Evolutionary conservation across 2,329 filamentous ascomycete genomes (phyloP).

Genomic region (Xenosphaeropsis pyriputrescens): DNA sequence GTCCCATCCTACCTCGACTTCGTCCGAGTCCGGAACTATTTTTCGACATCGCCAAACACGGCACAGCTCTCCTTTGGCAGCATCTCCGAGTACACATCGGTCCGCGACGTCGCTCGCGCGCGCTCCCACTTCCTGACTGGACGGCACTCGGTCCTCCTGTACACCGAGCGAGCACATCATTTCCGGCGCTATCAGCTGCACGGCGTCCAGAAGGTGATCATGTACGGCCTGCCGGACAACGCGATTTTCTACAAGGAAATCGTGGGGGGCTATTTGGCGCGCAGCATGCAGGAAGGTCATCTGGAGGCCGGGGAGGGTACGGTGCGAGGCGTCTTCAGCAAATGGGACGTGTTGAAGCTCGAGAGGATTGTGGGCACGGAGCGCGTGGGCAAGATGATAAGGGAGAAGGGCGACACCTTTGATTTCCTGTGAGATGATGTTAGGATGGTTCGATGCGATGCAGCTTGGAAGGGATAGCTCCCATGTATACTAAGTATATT

Average conservation of each 20-base stretch:
- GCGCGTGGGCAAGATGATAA: slow-evolving; percentile 71
- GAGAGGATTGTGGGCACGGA: slow-evolving; percentile 77
- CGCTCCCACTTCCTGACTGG: slow-evolving; percentile 78
- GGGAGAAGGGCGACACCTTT: slow-evolving; percentile 78
- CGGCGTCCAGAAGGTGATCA: slow-evolving; percentile 71
- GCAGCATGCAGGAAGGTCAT: slow-evolving; percentile 39
- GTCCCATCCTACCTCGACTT: slow-evolving; percentile 93
- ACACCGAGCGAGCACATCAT: slow-evolving; percentile 93
- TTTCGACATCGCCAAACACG: slow-evolving; percentile 53
- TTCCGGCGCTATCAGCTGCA: slow-evolving; percentile 77
- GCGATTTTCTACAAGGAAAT: slow-evolving; percentile 68
- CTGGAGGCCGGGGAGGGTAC: slow-evolving; percentile 43
- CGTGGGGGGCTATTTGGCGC: slow-evolving; percentile 49
- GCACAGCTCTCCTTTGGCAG: slow-evolving; percentile 54
- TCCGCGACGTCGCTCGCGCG: slow-evolving; percentile 67
- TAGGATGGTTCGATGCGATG: no score
- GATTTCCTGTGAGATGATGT: slow-evolving; percentile 60
- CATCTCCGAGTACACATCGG: slow-evolving; percentile 77
- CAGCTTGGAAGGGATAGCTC: no score
- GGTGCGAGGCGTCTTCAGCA: slow-evolving; percentile 59
- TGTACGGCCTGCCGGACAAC: slow-evolving; percentile 87
- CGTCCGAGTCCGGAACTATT: slow-evolving; percentile 82
- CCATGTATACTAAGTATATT: no score
- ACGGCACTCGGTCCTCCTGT: slow-evolving; percentile 69
- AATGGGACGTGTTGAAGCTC: slow-evolving; percentile 77